Evolutionary conservation across 2,329 filamentous ascomycete species (phyloP).

Genomic region (Fusarium haematococcum): DNA sequence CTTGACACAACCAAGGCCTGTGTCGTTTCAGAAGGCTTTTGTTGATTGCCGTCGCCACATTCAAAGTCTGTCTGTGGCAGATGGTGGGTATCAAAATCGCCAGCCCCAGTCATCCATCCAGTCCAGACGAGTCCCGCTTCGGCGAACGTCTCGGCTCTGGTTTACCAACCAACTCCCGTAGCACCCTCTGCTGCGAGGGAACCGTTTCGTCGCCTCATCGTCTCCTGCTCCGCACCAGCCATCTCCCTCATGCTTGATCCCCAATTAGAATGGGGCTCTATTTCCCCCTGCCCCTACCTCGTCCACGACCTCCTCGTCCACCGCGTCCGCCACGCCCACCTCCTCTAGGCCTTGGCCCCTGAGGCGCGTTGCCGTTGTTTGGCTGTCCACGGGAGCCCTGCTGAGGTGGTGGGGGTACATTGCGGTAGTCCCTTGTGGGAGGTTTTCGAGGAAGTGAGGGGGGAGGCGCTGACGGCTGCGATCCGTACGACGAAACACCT

Average conservation of each 20-base stretch:
- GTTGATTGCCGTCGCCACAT: conserved; percentile 17
- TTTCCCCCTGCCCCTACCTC: conserved; percentile 46
- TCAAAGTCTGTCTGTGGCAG: conserved; percentile 7
- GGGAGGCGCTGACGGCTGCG: conserved; percentile 31
- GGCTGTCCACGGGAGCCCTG: conserved; percentile 31
- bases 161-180: conserved; percentile 36
- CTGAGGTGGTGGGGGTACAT: conserved; percentile 44
- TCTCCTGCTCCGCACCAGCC: conserved; percentile 17
- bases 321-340: conserved; percentile 41
- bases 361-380: conserved; percentile 30
- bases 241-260: background rate
- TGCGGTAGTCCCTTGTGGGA: conserved; percentile 45
- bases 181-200: conserved; percentile 18
- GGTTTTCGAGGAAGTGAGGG: conserved; percentile 48
- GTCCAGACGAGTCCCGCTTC: conserved; percentile 27
- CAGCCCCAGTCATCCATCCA: conserved; percentile 22
- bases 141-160: conserved; percentile 20
- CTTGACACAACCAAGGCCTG: background rate
- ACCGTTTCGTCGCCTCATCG: conserved; percentile 23
- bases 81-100: conserved; percentile 40
- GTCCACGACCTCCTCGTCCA: conserved; percentile 45
- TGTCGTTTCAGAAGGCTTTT: conserved; percentile 29
- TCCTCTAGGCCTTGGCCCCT: conserved; percentile 34
- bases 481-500: conserved; percentile 29
- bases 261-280: conserved; percentile 18